Evolutionary conservation across 2,329 filamentous ascomycete species (phyloP).

Genomic region (Fusarium sp.): DNA sequence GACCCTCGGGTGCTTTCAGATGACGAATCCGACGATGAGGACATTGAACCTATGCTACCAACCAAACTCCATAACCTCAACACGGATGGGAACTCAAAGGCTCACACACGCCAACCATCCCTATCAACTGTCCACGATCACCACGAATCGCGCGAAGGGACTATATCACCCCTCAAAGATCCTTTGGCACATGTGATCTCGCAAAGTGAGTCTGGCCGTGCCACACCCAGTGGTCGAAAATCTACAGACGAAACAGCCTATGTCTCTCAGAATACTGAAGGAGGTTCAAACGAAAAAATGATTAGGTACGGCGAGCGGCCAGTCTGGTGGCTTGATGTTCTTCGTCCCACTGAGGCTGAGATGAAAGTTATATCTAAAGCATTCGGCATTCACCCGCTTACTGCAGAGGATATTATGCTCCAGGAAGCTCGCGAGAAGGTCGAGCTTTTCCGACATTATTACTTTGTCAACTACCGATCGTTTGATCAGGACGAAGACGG

Average conservation of each 20-base stretch:
- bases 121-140: slow-evolving; percentile 48
- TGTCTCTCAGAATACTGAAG: slow-evolving; percentile 29
- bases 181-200: slow-evolving; percentile 48
- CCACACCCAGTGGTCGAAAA: slow-evolving; percentile 60
- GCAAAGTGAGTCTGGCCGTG: slow-evolving; percentile 56
- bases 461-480: slow-evolving; percentile 97
- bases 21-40: slow-evolving; percentile 75
- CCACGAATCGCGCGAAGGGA: slow-evolving; percentile 35
- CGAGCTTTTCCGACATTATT: slow-evolving; percentile 96
- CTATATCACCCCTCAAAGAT: slow-evolving; percentile 48
- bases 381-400: slow-evolving; percentile 95
- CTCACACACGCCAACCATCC: slow-evolving; percentile 60
- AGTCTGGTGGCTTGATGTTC: slow-evolving; percentile 95
- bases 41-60: slow-evolving; percentile 53
- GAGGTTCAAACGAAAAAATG: slow-evolving; percentile 52
- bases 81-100: slow-evolving; percentile 56
- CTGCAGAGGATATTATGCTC: slow-evolving; percentile 95
- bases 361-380: slow-evolving; percentile 94
- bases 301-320: slow-evolving; percentile 82
- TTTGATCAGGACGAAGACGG: slow-evolving; percentile 95
- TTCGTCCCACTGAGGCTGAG: slow-evolving; percentile 90
- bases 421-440: slow-evolving; percentile 98
- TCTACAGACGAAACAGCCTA: slow-evolving; percentile 48
- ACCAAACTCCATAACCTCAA: slow-evolving; percentile 42
- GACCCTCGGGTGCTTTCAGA: slow-evolving; percentile 82